Conservation (phyloP, 805 yeast genomes). For the Candida palmyrensis region DNA sequence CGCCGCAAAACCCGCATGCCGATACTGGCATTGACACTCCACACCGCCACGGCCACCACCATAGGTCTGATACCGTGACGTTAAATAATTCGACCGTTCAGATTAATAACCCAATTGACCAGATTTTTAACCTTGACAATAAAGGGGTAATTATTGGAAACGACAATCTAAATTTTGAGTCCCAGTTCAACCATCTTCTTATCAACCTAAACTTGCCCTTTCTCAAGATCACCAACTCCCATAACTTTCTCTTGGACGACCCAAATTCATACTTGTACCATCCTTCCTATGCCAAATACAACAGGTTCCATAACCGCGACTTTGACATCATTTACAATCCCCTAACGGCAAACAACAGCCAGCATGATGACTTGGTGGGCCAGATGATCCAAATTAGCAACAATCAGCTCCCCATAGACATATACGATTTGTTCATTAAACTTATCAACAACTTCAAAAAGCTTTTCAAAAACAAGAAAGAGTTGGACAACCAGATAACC, state of each 20-base stretch:
- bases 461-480: constrained; percentile 29
- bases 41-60: background rate
- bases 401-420: constrained; percentile 31
- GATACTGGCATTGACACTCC: background rate
- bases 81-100: constrained; percentile 12
- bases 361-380: constrained; percentile 12
- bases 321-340: constrained; percentile 37
- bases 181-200: constrained; percentile 40
- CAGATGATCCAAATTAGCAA: constrained; percentile 9
- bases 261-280: constrained; percentile 39
- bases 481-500: constrained; percentile 43
- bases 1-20: too few relatives aligned
- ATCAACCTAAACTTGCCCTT: constrained; percentile 40
- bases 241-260: constrained; percentile 36
- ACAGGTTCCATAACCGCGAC: constrained; percentile 31
- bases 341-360: constrained; percentile 22
- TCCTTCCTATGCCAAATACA: constrained; percentile 32
- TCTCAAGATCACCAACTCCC: constrained; percentile 39
- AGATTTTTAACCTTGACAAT: constrained; percentile 37
- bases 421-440: constrained; percentile 39
- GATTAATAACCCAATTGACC: constrained; percentile 41
- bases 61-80: background rate
- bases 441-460: constrained; percentile 40
- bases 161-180: constrained; percentile 40
- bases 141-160: constrained; percentile 42